phyloP scores from a whole-genome alignment of 192 early-diverging fungal genomes.

The Borealophlyctis nickersoniae region DNA sequence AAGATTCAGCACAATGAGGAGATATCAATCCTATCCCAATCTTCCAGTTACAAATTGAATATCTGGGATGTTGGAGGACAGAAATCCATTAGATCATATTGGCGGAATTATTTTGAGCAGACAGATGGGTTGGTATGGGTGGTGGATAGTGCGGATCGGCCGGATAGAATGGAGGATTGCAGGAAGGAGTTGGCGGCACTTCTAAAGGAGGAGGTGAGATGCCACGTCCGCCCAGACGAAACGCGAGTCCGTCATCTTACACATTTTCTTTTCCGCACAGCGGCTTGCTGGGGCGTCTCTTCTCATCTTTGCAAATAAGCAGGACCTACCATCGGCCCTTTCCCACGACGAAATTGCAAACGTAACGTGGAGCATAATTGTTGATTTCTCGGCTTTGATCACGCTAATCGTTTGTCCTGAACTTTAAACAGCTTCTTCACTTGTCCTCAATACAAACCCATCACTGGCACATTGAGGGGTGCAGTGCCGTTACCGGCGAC shows the following conservation, averaged over 20 bases:
- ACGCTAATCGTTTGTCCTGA: neutral
- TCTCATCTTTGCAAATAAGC: constrained; percentile 96
- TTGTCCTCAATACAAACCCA: constrained; percentile 75
- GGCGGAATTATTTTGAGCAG: constrained; percentile 99
- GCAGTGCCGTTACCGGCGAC: constrained; percentile 85
- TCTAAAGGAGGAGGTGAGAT: constrained; percentile 91
- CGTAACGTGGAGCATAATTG: no score
- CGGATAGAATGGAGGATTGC: constrained; percentile 77
- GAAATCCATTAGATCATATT: constrained; percentile 93
- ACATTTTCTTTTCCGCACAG: constrained; percentile 28
- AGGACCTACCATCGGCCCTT: constrained; percentile 86
- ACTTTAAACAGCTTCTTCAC: constrained; percentile 58
- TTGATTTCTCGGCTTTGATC: no score
- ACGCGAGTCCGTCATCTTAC: no score
- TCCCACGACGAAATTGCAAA: constrained; percentile 66
- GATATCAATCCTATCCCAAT: no score
- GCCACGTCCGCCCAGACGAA: no score
- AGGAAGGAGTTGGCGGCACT: constrained; percentile 70
- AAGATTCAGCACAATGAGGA: no score
- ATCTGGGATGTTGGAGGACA: constrained; percentile 99
- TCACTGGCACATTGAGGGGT: constrained; percentile 89
- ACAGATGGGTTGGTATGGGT: constrained; percentile 98
- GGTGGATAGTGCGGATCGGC: constrained; percentile 88
- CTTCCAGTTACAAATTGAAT: constrained; percentile 73
- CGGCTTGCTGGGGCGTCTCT: constrained; percentile 88